phyloP scores from a whole-genome alignment of 768 basidiomycete species.

The Suillus sp. region DNA sequence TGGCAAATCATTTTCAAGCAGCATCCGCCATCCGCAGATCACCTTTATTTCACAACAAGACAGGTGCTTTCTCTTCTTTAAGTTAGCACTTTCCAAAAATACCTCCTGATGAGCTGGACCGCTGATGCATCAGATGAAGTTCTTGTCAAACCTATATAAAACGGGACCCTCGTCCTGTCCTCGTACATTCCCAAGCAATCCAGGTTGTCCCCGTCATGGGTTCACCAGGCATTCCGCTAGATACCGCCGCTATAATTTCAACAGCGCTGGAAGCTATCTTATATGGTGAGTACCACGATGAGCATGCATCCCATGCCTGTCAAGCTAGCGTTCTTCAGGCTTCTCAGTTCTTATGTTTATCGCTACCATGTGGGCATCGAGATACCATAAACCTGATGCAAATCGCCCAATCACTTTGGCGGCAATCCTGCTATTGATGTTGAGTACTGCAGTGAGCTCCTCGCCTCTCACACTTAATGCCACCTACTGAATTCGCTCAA shows the following conservation, averaged over 20 bases:
- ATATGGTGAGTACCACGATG: constrained; percentile 21
- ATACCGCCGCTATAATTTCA: constrained; percentile 27
- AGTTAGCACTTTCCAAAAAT: neutral
- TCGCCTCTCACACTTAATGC: neutral
- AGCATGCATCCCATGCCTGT: neutral
- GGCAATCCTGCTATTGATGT: constrained; percentile 21
- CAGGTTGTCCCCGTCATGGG: neutral
- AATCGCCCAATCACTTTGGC: constrained; percentile 20
- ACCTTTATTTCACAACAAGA: neutral
- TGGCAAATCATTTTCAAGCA: neutral
- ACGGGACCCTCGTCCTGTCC: neutral
- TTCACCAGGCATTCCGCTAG: constrained; percentile 16
- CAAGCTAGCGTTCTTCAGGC: constrained; percentile 17
- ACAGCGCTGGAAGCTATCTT: constrained; percentile 29
- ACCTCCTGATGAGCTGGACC: neutral
- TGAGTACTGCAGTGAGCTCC: constrained; percentile 25
- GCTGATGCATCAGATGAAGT: neutral
- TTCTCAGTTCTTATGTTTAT: constrained; percentile 35
- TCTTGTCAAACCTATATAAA: neutral
- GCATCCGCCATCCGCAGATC: neutral
- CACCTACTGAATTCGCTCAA: neutral
- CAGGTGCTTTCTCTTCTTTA: neutral
- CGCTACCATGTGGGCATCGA: constrained; percentile 22
- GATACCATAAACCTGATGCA: constrained; percentile 7
- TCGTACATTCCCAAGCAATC: neutral